Conservation (phyloP, 2,329 filamentous ascomycete genomes). For the Microsporum ferrugineum region DNA sequence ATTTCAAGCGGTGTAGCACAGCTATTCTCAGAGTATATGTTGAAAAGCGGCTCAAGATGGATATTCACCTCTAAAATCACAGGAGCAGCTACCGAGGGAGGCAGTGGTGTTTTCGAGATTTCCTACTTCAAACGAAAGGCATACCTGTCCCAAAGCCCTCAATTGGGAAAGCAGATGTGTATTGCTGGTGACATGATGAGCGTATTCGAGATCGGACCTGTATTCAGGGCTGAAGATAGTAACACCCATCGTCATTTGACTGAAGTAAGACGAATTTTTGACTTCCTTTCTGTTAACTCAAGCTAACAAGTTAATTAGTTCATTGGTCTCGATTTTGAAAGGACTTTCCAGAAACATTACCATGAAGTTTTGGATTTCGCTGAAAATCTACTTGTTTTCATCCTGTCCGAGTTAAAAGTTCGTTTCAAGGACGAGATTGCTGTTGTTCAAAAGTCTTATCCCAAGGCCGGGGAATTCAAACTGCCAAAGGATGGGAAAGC, state of each 20-base stretch:
- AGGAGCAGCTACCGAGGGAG: constrained; percentile 82
- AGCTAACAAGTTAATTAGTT: constrained; percentile 26
- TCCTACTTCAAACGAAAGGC: constrained; percentile 81
- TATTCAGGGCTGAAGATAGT: constrained; percentile 57
- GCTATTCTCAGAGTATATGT: constrained; percentile 70
- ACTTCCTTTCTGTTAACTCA: neutral
- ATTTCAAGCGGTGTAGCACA: constrained; percentile 55
- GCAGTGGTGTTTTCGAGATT: constrained; percentile 79
- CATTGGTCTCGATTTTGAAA: constrained; percentile 43
- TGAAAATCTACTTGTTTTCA: constrained; percentile 40
- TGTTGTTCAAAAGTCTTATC: constrained; percentile 38
- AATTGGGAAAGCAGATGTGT: constrained; percentile 59
- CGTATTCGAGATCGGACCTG: constrained; percentile 54
- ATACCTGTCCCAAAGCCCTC: constrained; percentile 53
- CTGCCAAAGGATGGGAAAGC: constrained; percentile 40
- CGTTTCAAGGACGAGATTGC: constrained; percentile 37
- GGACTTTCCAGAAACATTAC: constrained; percentile 40
- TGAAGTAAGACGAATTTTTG: constrained; percentile 34
- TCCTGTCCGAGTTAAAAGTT: constrained; percentile 36
- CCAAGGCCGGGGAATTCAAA: constrained; percentile 41
- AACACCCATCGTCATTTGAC: constrained; percentile 57
- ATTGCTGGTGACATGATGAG: constrained; percentile 52
- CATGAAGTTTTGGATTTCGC: constrained; percentile 41
- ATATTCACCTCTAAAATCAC: constrained; percentile 87
- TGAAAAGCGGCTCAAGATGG: constrained; percentile 61